These are phyloP conservation scores for Cercospora janseana DNA, from an alignment of 2,329 filamentous ascomycete genomes.

Conservation along the genomic window DNA sequence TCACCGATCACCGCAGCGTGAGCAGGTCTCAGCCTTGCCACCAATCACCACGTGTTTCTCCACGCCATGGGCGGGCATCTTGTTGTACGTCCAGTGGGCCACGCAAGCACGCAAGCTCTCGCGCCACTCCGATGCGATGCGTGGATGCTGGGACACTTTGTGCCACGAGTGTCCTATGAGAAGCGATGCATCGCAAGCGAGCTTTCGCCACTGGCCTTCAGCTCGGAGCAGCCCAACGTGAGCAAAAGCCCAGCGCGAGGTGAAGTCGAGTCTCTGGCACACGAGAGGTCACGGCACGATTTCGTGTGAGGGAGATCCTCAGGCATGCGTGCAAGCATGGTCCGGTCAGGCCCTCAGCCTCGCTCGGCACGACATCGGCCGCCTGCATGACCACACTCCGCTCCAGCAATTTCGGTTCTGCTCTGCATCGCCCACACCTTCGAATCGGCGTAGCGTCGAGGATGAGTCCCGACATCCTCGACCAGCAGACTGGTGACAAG, in stretches of 20 bases:
- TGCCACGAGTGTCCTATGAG: neutral
- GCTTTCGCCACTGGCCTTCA: neutral
- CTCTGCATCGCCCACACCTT: too few species aligned
- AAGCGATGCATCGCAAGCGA: neutral
- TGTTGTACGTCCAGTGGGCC: neutral
- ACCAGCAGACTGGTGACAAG: too few species aligned
- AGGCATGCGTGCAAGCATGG: conserved; percentile 14
- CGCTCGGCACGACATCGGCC: neutral
- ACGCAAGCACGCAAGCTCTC: too few species aligned
- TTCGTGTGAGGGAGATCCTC: conserved; percentile 9
- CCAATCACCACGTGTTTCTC: conserved; percentile 3
- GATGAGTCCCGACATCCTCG: conserved; percentile 9
- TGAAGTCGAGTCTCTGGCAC: conserved; percentile 1
- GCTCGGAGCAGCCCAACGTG: neutral
- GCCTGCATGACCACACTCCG: conserved; percentile 7
- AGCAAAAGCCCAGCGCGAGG: neutral
- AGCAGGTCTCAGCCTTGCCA: neutral
- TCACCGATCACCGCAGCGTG: neutral
- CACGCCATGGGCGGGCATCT: neutral
- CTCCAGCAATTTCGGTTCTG: too few species aligned
- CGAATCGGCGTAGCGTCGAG: conserved; percentile 12
- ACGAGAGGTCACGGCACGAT: neutral
- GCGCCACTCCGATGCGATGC: neutral
- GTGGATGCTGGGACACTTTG: neutral
- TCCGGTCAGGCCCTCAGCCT: conserved; percentile 15